These are phyloP conservation scores for Boeremia lycopersici DNA, from an alignment of 2,329 filamentous ascomycete genomes.

Conservation along the genomic window DNA sequence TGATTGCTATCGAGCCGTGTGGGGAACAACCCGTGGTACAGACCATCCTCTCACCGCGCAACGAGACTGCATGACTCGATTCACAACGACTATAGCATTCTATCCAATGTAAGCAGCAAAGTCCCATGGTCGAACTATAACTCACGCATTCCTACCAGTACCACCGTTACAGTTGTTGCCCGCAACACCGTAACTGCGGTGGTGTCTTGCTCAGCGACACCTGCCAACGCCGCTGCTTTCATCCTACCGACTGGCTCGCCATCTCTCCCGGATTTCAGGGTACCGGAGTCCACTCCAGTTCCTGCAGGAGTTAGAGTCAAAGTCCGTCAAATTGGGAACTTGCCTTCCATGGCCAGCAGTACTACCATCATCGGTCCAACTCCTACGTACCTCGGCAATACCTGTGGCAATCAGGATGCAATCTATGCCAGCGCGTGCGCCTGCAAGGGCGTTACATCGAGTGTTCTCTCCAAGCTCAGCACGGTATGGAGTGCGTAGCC, in stretches of 20 bases:
- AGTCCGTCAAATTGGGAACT: neutral
- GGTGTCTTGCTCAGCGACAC: neutral
- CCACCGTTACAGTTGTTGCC: constrained; percentile 16
- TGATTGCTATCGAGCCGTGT: constrained; percentile 35
- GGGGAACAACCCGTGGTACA: constrained; percentile 22
- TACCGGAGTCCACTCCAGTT: neutral
- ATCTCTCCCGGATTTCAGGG: neutral
- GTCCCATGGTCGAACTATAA: neutral
- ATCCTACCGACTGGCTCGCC: neutral
- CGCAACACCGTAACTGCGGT: constrained; percentile 1
- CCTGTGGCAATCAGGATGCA: constrained; percentile 15
- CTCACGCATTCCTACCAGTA: neutral
- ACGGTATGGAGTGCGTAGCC: constrained; percentile 22
- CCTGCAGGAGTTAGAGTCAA: neutral
- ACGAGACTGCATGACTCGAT: constrained; percentile 28
- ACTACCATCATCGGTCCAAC: constrained; percentile 26
- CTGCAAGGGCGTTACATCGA: constrained; percentile 30
- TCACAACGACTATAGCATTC: constrained; percentile 35
- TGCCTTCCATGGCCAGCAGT: constrained; percentile 8
- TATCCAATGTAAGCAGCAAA: constrained; percentile 29
- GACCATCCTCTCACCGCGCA: constrained; percentile 22
- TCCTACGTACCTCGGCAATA: constrained; percentile 31
- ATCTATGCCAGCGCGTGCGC: constrained; percentile 36
- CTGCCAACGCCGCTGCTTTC: neutral
- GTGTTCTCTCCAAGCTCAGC: constrained; percentile 21